These are phyloP conservation scores for Neophaeococcomyces mojaviensis DNA, from an alignment of 2,329 filamentous ascomycete species.

Conservation along the genomic window DNA sequence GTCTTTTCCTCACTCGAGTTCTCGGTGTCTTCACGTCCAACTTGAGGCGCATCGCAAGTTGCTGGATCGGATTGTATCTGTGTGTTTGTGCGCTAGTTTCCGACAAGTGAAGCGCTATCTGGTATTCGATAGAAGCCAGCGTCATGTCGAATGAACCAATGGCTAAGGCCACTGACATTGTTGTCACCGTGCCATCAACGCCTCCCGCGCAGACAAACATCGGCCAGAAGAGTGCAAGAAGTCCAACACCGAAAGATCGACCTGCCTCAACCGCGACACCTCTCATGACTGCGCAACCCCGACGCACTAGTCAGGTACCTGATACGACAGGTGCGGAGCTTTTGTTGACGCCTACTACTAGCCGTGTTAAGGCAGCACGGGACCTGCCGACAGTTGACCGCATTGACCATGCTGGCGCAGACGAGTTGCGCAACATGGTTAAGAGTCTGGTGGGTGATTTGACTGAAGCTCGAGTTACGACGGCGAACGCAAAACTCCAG, in stretches of 20 bases:
- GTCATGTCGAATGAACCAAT: neutral
- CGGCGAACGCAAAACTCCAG: conserved; percentile 84
- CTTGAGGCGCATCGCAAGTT: conserved; percentile 32
- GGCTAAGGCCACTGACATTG: neutral
- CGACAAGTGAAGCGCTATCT: neutral
- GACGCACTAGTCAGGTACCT: conserved; percentile 24
- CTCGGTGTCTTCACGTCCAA: conserved; percentile 17
- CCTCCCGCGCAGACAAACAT: conserved; percentile 24
- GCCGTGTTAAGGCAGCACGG: conserved; percentile 36
- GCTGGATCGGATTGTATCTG: too few species aligned
- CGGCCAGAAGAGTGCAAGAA: conserved; percentile 40
- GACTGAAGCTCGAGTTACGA: conserved; percentile 69
- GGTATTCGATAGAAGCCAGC: neutral
- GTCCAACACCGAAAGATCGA: conserved; percentile 56
- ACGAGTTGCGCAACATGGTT: conserved; percentile 48
- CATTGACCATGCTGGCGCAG: conserved; percentile 44
- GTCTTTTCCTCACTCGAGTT: neutral
- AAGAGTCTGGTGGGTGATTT: conserved; percentile 47
- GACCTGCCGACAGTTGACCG: conserved; percentile 43
- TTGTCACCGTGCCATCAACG: conserved; percentile 7
- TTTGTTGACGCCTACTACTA: conserved; percentile 41
- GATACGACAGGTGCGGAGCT: neutral
- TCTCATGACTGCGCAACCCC: conserved; percentile 36
- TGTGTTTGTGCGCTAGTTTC: too few species aligned
- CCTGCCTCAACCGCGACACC: conserved; percentile 33